Percentiles rank a stretch among this genome's conserved stretches.
These are phyloP conservation scores for Yarrowia phangngaensis DNA, from an alignment of 805 yeast genomes.

Conservation along the genomic window DNA sequence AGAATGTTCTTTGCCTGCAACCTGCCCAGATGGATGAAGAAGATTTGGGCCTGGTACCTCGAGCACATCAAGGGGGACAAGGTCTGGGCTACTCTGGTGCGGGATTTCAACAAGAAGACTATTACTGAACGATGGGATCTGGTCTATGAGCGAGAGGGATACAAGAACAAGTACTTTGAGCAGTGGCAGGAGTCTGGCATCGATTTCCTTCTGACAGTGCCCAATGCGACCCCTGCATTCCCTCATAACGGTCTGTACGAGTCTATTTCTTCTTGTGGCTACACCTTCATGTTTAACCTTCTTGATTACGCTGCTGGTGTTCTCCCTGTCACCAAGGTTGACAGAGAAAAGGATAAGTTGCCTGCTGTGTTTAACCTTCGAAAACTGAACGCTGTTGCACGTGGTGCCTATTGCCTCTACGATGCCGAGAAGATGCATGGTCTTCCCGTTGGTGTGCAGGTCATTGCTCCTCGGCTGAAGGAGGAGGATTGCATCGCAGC, in stretches of 20 bases:
- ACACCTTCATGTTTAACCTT: conserved; percentile 54
- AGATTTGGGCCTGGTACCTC: conserved; percentile 40
- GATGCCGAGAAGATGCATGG: conserved; percentile 53
- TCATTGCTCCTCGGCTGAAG: conserved; percentile 55
- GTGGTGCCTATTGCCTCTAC: conserved; percentile 46
- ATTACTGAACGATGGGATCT: conserved; percentile 41
- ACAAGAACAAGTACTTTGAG: conserved; percentile 38
- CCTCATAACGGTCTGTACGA: conserved; percentile 41
- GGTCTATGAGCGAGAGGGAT: conserved; percentile 40
- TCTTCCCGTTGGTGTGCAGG: conserved; percentile 62
- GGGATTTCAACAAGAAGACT: conserved; percentile 40
- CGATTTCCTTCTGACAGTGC: conserved; percentile 42
- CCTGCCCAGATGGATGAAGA: conserved; percentile 40
- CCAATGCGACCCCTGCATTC: conserved; percentile 46
- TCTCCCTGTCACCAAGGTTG: conserved; percentile 57
- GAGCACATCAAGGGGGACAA: conserved; percentile 39
- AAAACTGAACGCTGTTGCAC: conserved; percentile 44
- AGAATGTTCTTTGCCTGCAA: conserved; percentile 37
- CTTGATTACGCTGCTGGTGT: conserved; percentile 56
- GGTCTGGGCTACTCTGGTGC: conserved; percentile 42
- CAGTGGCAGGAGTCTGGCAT: conserved; percentile 42
- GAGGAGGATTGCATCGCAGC: conserved; percentile 59
- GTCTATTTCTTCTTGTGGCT: conserved; percentile 45
- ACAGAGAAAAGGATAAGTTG: conserved; percentile 39
- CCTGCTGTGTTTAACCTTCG: conserved; percentile 36